These are phyloP conservation scores for Cladophialophora yegresii DNA, from an alignment of 2,329 filamentous ascomycete genomes.

Conservation along the genomic window DNA sequence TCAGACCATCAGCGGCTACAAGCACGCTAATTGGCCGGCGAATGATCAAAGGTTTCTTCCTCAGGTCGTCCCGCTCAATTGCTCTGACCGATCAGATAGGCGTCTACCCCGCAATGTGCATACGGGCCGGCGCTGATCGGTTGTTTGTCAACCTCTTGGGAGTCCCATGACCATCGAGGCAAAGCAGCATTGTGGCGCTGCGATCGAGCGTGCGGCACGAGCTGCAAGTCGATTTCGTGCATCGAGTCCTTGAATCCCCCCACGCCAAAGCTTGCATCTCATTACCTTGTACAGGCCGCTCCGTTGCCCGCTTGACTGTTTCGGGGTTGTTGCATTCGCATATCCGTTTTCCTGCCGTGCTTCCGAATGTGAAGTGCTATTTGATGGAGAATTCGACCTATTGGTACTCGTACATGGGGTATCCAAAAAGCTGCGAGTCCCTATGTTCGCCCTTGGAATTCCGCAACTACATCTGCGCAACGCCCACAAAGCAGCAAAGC, in stretches of 20 bases:
- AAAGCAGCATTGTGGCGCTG: slow-evolving; percentile 9
- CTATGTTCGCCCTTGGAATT: slow-evolving; percentile 18
- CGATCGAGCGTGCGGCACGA: slow-evolving; percentile 13
- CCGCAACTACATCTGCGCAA: slow-evolving; percentile 29
- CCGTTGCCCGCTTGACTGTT: neutral
- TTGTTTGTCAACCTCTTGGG: slow-evolving; percentile 15
- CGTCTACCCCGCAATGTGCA: slow-evolving; percentile 14
- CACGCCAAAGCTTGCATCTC: slow-evolving; percentile 3
- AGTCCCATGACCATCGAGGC: slow-evolving; percentile 21
- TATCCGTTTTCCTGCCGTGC: neutral
- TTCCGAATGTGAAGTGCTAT: neutral
- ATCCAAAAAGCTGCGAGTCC: slow-evolving; percentile 2
- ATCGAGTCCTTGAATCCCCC: neutral
- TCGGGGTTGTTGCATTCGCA: neutral
- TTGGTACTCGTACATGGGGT: slow-evolving; percentile 30
- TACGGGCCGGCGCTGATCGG: neutral
- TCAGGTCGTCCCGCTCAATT: neutral
- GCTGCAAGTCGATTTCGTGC: slow-evolving; percentile 13
- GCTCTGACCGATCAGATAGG: slow-evolving; percentile 12
- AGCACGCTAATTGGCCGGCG: neutral
- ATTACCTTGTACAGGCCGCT: neutral
- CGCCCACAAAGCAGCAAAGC: slow-evolving; percentile 25
- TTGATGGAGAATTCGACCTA: slow-evolving; percentile 2
- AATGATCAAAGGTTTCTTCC: neutral
- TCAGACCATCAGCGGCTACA: neutral